Evolutionary conservation across 345 rosid genomes (phyloP), one percentile per base, ranked within the genome.

Genomic region (Citrus hindsii): DNA sequence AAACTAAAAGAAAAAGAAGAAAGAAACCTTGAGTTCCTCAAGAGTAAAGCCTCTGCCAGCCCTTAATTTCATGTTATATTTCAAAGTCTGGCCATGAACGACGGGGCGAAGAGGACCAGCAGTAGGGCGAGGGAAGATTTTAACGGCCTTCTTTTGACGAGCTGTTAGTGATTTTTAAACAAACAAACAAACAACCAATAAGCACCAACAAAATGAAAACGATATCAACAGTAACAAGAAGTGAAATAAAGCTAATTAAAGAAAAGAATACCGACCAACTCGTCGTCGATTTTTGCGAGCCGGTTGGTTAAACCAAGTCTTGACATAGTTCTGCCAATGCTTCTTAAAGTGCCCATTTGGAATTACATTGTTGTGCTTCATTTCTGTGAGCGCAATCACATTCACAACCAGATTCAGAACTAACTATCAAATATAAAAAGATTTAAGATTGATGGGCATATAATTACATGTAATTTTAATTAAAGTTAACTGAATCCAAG

Each of bases 1-100:
- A 33, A 40, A 53, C 10, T 0, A 1, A 16, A 18, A 18, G 6
- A 18, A 4, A 5, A 19, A 59, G 12, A 7, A 38, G 9, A 37
- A n/a, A 0, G 32, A 35, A 64, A 24, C 98, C 98, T 95, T 93
- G 46, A 93, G 98, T 68, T 95, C 98, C 79, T 95, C 98, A 5
- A 93, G 98, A 46, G 95, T 83, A 78, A 93, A 95, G 0, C 98
- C 98, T 77, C 85, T 87, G 9, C 98, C 98, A 76, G 95, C 93
- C 84, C 92, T 91, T 66, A 93, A 75, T 78, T 93, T 95, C 97
- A 93, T 93, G 82, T 92, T 95, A 76, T 95, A 95, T 86, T 90
- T 92, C 79, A 91, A 82, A 37, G 98, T 95, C 86, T 92, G 98
- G 2, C 89, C 98, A 81, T 85, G 98, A 10, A 95, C 97, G 65